Evolutionary conservation across 1,284 basidiomycete genomes (phyloP), one percentile per base, ranked within the genome.

Genomic region (Cryptococcus sp.): DNA sequence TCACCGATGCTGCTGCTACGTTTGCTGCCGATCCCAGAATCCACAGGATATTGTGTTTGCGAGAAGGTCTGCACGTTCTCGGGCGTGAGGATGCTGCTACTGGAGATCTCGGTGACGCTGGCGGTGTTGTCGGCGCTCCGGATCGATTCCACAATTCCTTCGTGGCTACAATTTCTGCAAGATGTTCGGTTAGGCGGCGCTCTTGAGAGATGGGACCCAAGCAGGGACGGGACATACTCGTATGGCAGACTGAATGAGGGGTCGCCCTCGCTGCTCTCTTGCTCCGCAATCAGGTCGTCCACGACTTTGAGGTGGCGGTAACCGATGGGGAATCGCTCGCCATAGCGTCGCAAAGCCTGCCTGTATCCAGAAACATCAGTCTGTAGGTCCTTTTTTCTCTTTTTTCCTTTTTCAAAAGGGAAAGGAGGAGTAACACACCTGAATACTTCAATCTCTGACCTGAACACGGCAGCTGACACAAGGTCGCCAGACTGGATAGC

Each of bases 361-460:
- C 65, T 68, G 40, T 33, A 9, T 9, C 28, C 15, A 20, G 11
- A 18, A 13, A 18, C 11, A 20, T 20, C 16, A 44, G 11, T 42
- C 42, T 45, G 44, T 28, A 40, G 23, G 21, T 37, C 38, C n/a
- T 40, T 36, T 4, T 54, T 33, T 38, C 24, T 36, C n/a, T 43
- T 18, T 40, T 36, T 4, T 54, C 37, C 44, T 36, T 36, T 21
- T 9, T 45, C 18, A 43, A 7, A 39, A 23, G 5, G 4, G 28
- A 33, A 9, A 33, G 5, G 9, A 33, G 5, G 5, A 9, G 28
- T 33, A 36, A 57, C 63, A 48, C 43, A 71, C 70, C 67, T 51
- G 59, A 74, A 71, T 3, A 70, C 68, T 39, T 69, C 63, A 8
- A 70, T 51, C 59, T 76, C 73, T 7, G 68, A 67, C 11, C 65